Evolutionary conservation across 2,329 filamentous ascomycete genomes (phyloP), one percentile per base, ranked within the genome.

Genomic region (Bipolaris zeicola): DNA sequence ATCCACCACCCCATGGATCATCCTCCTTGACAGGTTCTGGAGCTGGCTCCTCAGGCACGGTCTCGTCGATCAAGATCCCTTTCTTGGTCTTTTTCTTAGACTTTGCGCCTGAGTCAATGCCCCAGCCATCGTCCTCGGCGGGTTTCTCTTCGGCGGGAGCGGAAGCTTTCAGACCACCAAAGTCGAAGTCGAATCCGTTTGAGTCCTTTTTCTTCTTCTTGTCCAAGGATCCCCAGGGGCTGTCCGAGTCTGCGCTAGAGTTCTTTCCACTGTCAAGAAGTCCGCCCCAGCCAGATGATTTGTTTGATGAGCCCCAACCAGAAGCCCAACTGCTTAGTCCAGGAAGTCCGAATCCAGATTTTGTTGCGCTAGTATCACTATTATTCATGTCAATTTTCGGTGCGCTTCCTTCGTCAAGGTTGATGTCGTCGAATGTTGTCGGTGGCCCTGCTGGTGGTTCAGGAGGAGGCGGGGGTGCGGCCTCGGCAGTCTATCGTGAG

Each of bases 321-420:
- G 65, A 62, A 41, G 62, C 54, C 68, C 69, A 72, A 34, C 54
- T 63, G 44, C 64, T 57, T 24, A 69, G 48, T 31, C 66, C 48
- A 33, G 57, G 45, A 48, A 73, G 64, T 36, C 66, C 59, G 42
- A 69, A 67, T 54, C 58, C 60, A 60, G 69, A 64, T 64, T 72
- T 70, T 14, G 58, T 38, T 50, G 58, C 57, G 18, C 61, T 63
- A 20, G 67, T 61, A 45, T 71, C 69, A 43, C 76, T 77, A 60
- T 81, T 79, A 58, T 76, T 77, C 58, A 82, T 71, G 57, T 81
- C 78, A 62, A 82, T 76, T 68, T 81, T 80, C 20, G 80, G 80
- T 49, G 76, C 77, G 43, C 57, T 61, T 34, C 60, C 67, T 53
- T 82, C 76, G 72, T 81, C 72, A 63, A 81, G 69, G 65, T 76